Evolutionary conservation across 2,329 filamentous ascomycete species (phyloP), one percentile per base, ranked within the genome.

Genomic region (Leptosphaerulina australis): DNA sequence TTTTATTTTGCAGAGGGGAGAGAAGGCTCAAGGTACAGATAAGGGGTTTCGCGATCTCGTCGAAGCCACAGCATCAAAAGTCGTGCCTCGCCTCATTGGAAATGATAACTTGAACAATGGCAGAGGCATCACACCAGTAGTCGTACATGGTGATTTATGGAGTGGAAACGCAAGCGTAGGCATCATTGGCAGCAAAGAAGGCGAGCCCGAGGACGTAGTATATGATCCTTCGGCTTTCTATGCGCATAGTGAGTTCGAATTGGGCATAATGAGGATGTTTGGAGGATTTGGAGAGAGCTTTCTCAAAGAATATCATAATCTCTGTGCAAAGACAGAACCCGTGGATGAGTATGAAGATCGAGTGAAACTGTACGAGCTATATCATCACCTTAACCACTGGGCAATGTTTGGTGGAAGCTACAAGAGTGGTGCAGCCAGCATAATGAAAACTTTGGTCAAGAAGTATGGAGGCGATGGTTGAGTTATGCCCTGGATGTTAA

Each of bases 181-280:
- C 0, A 78, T 77, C 31, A 86, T 96, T 31, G 69, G 68, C 4
- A 53, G 28, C 43, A 73, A 76, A 0, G 73, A 74, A 29, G 78
- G 79, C 0, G 88, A 92, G 59, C 87, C 79, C 0, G 88, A 93
- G 60, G 89, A 91, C 58, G 84, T 96, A 0, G 83, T 96, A 1
- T 97, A 86, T 67, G 93, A 97, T 67, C 85, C 91, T 0, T 88
- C 87, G 2, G 82, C 85, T 31, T 88, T 88, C 56, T 97, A 95
- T 67, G 90, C 87, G 1, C 92, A 97, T 69, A 88, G 82, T 1
- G 93, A 97, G 76, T 97, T 87, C 71, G 93, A 97, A 60, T 76
- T 96, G 43, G 93, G 93, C 0, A 96, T 96, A 59, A 97, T 97
- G 91, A 83, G 82, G 41, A 96, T 97, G 91, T 97, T 97, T 80